Evolutionary conservation across 1,284 basidiomycete genomes (phyloP), one percentile per base, ranked within the genome.

Genomic region (Mycosarcoma maydis): DNA sequence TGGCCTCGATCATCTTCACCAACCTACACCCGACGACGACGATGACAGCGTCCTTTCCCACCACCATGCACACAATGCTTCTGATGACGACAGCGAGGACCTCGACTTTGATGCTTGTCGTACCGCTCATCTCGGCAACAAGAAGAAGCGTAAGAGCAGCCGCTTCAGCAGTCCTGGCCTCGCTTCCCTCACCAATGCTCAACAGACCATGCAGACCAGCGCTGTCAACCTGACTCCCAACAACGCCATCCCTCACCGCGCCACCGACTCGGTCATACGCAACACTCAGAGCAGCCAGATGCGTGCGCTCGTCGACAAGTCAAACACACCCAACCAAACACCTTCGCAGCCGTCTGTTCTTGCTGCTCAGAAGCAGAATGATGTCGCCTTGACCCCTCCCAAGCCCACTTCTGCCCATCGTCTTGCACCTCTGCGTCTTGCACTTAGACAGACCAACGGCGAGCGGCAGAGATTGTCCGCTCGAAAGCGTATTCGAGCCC

Each of bases 131-230:
- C 51, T 70, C 10, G 72, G 59, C 42, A 73, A 73, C 60, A 73
- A 70, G 47, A 73, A 73, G 53, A 73, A 73, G 50, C 66, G 72
- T 27, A 73, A 73, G 46, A 73, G 62, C 50, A 62, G 51, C 11
- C 58, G 67, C n/a, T 62, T 54, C 41, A 57, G 20, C 46, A 49
- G 42, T 33, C 33, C 52, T 1, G 42, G 37, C 9, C 32, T 22
- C 9, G 19, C 37, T 7, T 22, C 45, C 5, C 14, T 20, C 16
- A 45, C 20, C 41, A 46, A 11, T 34, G 24, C 9, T 16, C 38
- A 46, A 17, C 32, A 40, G 17, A 40, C 22, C 29, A 10, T 33
- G 33, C 49, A 42, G 24, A 29, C 14, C 20, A 36, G 29, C 13
- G n/a, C 34, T 22, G 20, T 6, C 39, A 19, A 17, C 34, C 8